Conservation (phyloP, 768 basidiomycete species). For the Xerocomus brunneocitrinus region DNA sequence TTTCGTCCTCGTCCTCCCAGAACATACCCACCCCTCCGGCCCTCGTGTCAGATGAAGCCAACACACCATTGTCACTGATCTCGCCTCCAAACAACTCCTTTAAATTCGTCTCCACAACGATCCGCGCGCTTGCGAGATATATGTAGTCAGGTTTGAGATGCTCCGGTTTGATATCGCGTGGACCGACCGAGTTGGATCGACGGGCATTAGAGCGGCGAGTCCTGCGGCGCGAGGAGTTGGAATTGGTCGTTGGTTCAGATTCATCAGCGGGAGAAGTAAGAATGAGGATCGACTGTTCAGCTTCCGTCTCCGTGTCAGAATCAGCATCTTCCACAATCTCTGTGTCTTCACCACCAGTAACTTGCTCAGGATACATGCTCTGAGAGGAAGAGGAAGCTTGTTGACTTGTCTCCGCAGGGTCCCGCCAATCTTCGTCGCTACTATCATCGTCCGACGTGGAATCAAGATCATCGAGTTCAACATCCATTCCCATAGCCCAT, state of each 20-base stretch:
- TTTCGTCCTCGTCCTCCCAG: conserved; percentile 27
- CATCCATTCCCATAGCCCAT: conserved; percentile 15
- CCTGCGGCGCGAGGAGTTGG: conserved; percentile 12
- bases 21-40: conserved; percentile 16
- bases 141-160: conserved; percentile 46
- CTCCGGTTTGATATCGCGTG: conserved; percentile 20
- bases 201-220: conserved; percentile 18
- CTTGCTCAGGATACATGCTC: neutral
- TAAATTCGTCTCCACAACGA: conserved; percentile 50
- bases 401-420: neutral
- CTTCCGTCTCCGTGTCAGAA: conserved; percentile 13
- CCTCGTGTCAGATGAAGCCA: neutral
- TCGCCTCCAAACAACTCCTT: conserved; percentile 31
- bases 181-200: conserved; percentile 12
- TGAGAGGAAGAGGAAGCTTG: neutral
- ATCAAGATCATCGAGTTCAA: conserved; percentile 8
- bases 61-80: neutral
- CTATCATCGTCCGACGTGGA: conserved; percentile 13
- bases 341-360: neutral
- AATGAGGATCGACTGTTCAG: conserved; percentile 11
- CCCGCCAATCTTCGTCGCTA: conserved; percentile 23
- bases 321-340: conserved; percentile 2
- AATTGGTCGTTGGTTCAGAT: neutral
- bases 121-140: conserved; percentile 47
- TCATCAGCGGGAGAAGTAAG: neutral